These are phyloP conservation scores for Chlamydomonas schloesseri DNA, from an alignment of 139 green algal genomes.

Conservation along the genomic window DNA sequence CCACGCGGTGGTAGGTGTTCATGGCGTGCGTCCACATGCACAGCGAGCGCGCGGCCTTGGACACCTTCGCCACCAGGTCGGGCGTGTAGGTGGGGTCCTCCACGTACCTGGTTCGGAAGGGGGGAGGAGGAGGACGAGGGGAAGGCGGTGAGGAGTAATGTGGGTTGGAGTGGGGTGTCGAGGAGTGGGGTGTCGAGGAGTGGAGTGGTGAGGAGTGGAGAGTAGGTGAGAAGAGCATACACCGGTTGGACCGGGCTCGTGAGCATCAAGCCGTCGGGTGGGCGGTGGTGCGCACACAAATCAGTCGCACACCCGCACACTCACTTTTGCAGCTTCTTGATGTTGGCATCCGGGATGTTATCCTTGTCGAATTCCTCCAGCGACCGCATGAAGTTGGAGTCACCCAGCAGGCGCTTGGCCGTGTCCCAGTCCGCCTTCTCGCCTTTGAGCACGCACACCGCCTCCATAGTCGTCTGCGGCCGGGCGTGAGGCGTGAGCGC, in stretches of 20 bases:
- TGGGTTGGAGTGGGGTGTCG: not conserved
- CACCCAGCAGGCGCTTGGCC: constrained; percentile 80
- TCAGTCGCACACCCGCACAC: too few species aligned
- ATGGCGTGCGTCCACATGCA: constrained; percentile 92
- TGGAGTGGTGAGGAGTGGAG: too few species aligned
- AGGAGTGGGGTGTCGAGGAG: too few species aligned
- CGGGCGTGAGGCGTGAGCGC: not conserved
- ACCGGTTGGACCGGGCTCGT: too few species aligned
- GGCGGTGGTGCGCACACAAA: too few species aligned
- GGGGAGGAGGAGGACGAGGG: not conserved
- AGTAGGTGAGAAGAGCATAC: too few species aligned
- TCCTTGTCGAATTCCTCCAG: constrained; percentile 91
- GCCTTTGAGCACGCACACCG: constrained; percentile 80
- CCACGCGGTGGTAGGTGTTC: constrained; percentile 81
- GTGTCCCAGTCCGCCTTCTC: constrained; percentile 91
- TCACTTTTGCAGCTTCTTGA: constrained; percentile 70
- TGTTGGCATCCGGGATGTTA: constrained; percentile 76
- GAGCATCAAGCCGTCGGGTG: too few species aligned
- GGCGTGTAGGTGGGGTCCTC: constrained; percentile 74
- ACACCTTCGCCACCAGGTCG: constrained; percentile 81
- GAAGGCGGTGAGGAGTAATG: not conserved
- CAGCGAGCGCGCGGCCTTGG: constrained; percentile 79
- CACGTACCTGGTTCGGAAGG: constrained; percentile 61
- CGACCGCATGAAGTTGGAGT: constrained; percentile 81
- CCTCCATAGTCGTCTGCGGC: constrained; percentile 87